Evolutionary conservation across 768 basidiomycete species (phyloP), one percentile per base, ranked within the genome.

Genomic region (Auricularia cornea): DNA sequence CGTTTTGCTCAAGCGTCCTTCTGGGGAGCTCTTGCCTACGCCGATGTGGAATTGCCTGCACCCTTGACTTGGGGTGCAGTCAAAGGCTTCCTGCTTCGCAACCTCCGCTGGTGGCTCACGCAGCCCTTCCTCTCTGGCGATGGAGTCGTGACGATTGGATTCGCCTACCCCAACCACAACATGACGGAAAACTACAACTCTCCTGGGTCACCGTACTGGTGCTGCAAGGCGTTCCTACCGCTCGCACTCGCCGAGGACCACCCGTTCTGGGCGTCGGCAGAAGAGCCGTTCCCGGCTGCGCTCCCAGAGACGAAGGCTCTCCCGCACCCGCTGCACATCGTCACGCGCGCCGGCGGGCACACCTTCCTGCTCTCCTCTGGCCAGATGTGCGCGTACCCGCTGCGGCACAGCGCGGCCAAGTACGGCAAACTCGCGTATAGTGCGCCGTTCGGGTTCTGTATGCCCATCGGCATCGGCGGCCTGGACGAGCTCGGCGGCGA

Each of bases 171-270:
- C 32, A 88, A 88, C 68, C 84, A 84, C 73, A 86, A 86, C 71
- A 85, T 89, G 78, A 87, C 83, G 16, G 85, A 90, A 70, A 89
- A 88, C 73, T 90, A 92, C 77, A 90, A 90, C 70, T 87, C 87
- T 3, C 84, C 84, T 20, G 88, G 88, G 23, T 89, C 87, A 29
- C 86, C 87, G 2, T 92, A 90, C 73, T 90, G 89, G 89, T 87
- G 85, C 70, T 89, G 87, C 77, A 89, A 90, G 70, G 85, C 87
- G 1, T 90, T 92, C 72, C 77, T 86, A 41, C 72, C 86, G 5
- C 81, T 90, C 18, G 77, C 87, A 5, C 78, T 89, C 3, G 83
- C 87, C 2, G 79, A 82, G 18, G 76, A 79, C 1, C 88, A 90
- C 71, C 85, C 87, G 1, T 90, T 90, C 80, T 92, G 88, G 89